These are phyloP conservation scores for Rhypophila decipiens DNA, from an alignment of 495 filamentous ascomycete species.

Conservation along the genomic window DNA sequence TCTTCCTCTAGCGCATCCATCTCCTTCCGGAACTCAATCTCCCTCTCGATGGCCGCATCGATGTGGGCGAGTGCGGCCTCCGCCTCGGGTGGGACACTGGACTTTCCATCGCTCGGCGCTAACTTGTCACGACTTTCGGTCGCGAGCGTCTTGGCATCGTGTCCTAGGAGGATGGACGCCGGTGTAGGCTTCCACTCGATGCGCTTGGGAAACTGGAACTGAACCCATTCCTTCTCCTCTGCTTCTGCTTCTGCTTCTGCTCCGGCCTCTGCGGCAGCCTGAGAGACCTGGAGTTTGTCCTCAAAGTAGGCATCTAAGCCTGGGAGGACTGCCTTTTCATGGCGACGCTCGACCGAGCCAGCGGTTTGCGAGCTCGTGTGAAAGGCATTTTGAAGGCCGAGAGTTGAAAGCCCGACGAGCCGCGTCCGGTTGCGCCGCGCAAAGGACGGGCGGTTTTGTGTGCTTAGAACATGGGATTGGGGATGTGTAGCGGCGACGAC, in stretches of 20 bases:
- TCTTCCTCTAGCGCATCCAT: slow-evolving; percentile 42
- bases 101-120: slow-evolving; percentile 9
- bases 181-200: slow-evolving; percentile 77
- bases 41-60: slow-evolving; percentile 42
- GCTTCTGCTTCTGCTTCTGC: too few species aligned
- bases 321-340: slow-evolving; percentile 37
- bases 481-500: slow-evolving; percentile 89
- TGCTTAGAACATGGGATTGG: slow-evolving; percentile 74
- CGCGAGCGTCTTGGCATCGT: slow-evolving; percentile 40
- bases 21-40: slow-evolving; percentile 39
- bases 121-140: slow-evolving; percentile 22
- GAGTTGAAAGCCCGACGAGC: slow-evolving; percentile 52
- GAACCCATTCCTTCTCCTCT: slow-evolving; percentile 73
- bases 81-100: slow-evolving; percentile 24
- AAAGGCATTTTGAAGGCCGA: slow-evolving; percentile 72
- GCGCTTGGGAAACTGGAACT: slow-evolving; percentile 77
- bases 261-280: slow-evolving; percentile 55
- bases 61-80: slow-evolving; percentile 43
- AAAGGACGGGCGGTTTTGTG: slow-evolving; percentile 54
- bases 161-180: slow-evolving; percentile 41
- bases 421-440: slow-evolving; percentile 38
- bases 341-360: slow-evolving; percentile 31
- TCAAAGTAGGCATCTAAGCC: slow-evolving; percentile 83
- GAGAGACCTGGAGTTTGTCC: slow-evolving; percentile 73
- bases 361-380: slow-evolving; percentile 40